Percentiles rank a stretch among this genome's conserved stretches.
These are phyloP conservation scores for Cladosporium velox DNA, from an alignment of 2,329 filamentous ascomycete species.

Conservation along the genomic window DNA sequence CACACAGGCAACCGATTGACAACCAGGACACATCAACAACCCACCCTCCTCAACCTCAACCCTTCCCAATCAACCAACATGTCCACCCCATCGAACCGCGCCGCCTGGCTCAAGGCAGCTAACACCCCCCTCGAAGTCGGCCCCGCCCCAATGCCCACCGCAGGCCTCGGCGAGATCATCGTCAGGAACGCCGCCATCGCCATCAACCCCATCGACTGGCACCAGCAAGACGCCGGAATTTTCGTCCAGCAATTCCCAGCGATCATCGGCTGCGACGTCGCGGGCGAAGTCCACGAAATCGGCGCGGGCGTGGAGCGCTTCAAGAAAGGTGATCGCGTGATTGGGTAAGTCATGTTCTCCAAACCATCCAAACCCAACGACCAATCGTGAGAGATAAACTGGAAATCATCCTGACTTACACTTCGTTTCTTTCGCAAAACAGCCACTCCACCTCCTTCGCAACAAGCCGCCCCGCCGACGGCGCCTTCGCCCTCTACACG, in stretches of 20 bases:
- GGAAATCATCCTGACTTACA: neutral
- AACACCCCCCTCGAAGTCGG: neutral
- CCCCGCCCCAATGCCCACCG: slow-evolving; percentile 25
- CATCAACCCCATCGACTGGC: slow-evolving; percentile 33
- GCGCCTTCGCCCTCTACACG: slow-evolving; percentile 37
- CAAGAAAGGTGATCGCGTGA: slow-evolving; percentile 32
- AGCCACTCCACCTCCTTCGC: slow-evolving; percentile 14
- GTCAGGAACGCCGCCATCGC: slow-evolving; percentile 33
- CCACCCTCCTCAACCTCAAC: too few species aligned
- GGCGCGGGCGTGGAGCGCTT: slow-evolving; percentile 30
- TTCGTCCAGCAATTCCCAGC: slow-evolving; percentile 19
- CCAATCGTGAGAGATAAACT: too few species aligned
- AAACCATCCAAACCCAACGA: too few species aligned
- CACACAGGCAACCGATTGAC: too few species aligned
- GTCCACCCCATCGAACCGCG: neutral
- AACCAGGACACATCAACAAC: too few species aligned
- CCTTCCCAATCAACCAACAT: neutral
- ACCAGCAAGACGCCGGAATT: neutral
- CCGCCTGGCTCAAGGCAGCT: neutral
- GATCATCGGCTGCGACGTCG: slow-evolving; percentile 34
- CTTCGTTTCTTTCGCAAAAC: neutral
- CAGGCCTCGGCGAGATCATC: slow-evolving; percentile 31
- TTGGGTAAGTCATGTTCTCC: slow-evolving; percentile 22
- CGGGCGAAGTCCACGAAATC: slow-evolving; percentile 34
- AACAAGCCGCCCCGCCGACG: slow-evolving; percentile 24